These are phyloP conservation scores for Tuber indicum DNA, from an alignment of 495 filamentous ascomycete species.

Conservation along the genomic window DNA sequence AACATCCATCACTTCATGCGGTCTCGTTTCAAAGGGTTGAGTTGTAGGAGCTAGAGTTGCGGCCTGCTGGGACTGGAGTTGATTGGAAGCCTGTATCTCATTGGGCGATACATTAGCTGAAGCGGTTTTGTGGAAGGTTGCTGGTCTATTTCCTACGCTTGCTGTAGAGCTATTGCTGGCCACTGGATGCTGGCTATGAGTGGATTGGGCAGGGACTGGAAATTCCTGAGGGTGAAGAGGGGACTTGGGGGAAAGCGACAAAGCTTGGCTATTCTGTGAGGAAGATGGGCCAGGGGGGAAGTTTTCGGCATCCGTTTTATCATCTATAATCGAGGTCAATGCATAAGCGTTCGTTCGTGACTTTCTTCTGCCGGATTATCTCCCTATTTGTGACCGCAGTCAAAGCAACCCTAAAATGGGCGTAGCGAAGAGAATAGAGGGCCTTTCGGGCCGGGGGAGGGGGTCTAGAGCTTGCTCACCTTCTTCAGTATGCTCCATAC, in stretches of 20 bases:
- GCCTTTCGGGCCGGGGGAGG: background rate
- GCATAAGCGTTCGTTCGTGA: slow-evolving; percentile 22
- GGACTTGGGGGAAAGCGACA: background rate
- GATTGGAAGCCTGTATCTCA: slow-evolving; percentile 1
- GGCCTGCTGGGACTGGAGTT: background rate
- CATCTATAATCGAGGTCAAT: slow-evolving; percentile 14
- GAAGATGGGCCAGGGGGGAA: background rate
- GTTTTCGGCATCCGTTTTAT: slow-evolving; percentile 9
- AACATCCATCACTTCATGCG: slow-evolving; percentile 6
- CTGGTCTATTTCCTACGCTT: background rate
- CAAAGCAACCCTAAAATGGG: background rate
- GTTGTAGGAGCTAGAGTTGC: background rate
- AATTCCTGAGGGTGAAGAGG: background rate
- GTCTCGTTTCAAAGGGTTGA: background rate
- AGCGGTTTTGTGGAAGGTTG: background rate
- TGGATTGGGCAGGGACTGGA: background rate
- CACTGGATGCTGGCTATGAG: background rate
- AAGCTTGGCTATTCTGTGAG: background rate
- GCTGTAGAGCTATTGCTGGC: background rate
- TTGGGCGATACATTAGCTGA: slow-evolving; percentile 5
- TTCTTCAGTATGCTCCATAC: slow-evolving; percentile 25
- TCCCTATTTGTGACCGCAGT: slow-evolving; percentile 1
- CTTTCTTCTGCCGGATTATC: background rate
- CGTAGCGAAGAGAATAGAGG: background rate
- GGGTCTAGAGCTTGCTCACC: slow-evolving; percentile 18